Percentiles rank a stretch among this genome's conserved stretches.
phyloP scores from a whole-genome alignment of 371 early-diverging fungal species.

The Phascolomyces articulosus region DNA sequence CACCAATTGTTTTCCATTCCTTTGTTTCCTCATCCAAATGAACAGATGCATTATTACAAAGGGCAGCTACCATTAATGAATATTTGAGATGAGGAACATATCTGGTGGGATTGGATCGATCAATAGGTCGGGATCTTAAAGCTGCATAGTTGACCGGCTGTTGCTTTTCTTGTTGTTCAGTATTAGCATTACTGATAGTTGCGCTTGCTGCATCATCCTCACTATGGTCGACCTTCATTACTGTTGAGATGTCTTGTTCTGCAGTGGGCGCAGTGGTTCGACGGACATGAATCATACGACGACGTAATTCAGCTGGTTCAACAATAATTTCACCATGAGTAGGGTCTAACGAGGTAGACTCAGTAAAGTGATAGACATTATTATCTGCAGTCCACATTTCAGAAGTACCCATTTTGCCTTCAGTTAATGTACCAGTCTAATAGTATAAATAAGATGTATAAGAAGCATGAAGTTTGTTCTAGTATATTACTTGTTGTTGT shows the following conservation, averaged over 20 bases:
- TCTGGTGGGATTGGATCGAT: slow-evolving; percentile 32
- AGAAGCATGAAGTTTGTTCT: too few species aligned
- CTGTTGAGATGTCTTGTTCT: neutral
- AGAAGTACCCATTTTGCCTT: slow-evolving; percentile 88
- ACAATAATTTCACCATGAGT: slow-evolving; percentile 60
- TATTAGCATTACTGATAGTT: neutral
- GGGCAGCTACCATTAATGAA: slow-evolving; percentile 44
- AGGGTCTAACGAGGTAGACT: slow-evolving; percentile 71
- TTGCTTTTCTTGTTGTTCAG: neutral
- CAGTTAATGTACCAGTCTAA: slow-evolving; percentile 93
- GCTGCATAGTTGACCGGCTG: slow-evolving; percentile 30
- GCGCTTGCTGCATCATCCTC: neutral
- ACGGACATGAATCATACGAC: slow-evolving; percentile 45
- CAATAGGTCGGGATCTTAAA: slow-evolving; percentile 31
- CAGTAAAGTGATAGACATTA: slow-evolving; percentile 63
- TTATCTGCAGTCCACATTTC: slow-evolving; percentile 76
- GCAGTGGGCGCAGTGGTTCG: slow-evolving; percentile 5
- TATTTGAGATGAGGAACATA: slow-evolving; percentile 35
- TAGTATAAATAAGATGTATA: slow-evolving; percentile 13
- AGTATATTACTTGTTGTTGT: too few species aligned
- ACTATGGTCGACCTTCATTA: neutral
- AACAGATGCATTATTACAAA: slow-evolving; percentile 76
- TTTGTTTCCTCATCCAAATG: slow-evolving; percentile 60
- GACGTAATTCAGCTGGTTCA: slow-evolving; percentile 35
- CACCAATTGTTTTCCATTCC: slow-evolving; percentile 74